A percentile compares a stretch with the other conserved stretches of the same genome.
Conservation (phyloP, 2,329 filamentous ascomycete genomes). For the Aspergillus pseudoglaucus region DNA sequence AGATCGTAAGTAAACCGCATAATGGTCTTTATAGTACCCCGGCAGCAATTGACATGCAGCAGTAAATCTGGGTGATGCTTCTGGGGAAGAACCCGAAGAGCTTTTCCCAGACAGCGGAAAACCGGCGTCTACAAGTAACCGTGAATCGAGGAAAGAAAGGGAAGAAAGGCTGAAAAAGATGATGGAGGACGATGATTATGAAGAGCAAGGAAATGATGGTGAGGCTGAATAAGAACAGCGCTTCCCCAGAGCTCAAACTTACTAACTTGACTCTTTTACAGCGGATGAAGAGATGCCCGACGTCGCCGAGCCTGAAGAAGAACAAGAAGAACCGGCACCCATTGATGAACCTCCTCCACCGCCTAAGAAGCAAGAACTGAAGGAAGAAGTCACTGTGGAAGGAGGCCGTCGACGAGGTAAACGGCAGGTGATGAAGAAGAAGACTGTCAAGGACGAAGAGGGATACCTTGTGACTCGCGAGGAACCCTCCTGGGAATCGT, state of each 20-base stretch:
- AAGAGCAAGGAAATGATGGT: constrained; percentile 15
- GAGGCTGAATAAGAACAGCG: constrained; percentile 8
- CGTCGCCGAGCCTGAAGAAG: constrained; percentile 35
- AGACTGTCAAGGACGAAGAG: constrained; percentile 77
- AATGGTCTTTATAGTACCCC: constrained; percentile 11
- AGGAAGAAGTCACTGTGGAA: constrained; percentile 46
- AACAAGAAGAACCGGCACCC: constrained; percentile 32
- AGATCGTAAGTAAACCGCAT: constrained; percentile 39
- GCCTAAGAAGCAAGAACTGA: constrained; percentile 44
- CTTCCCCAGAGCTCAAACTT: constrained; percentile 1
- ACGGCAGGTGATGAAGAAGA: constrained; percentile 79
- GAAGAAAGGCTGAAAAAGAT: constrained; percentile 63
- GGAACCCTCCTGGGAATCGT: constrained; percentile 81
- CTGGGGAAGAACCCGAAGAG: constrained; percentile 51
- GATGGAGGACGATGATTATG: constrained; percentile 65
- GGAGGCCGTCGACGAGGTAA: constrained; percentile 68
- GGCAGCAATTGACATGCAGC: constrained; percentile 14
- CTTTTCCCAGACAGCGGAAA: constrained; percentile 39
- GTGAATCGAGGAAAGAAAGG: constrained; percentile 53
- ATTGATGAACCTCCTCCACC: constrained; percentile 26
- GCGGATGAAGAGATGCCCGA: constrained; percentile 53
- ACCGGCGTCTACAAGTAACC: constrained; percentile 29
- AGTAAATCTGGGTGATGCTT: constrained; percentile 49
- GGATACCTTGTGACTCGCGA: constrained; percentile 87
- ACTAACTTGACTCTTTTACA: constrained; percentile 10